phyloP scores from a whole-genome alignment of 1,284 basidiomycete genomes.

The Ganoderma boninense region DNA sequence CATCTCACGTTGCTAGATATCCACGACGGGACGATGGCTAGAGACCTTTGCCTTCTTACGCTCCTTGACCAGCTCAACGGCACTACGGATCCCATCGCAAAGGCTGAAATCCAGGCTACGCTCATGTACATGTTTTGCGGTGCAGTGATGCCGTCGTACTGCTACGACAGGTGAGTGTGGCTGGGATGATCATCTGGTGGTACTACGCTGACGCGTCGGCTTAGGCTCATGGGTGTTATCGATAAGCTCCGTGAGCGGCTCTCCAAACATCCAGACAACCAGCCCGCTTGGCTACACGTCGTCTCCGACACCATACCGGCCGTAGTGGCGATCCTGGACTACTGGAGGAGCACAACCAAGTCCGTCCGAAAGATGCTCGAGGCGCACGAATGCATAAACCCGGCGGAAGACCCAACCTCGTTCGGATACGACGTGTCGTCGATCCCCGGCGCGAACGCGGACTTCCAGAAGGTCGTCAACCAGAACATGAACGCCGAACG shows the following conservation, averaged over 20 bases:
- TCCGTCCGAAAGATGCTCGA: conserved; percentile 15
- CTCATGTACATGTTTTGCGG: conserved; percentile 23
- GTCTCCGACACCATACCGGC: not conserved
- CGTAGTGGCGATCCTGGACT: conserved; percentile 14
- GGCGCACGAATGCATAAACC: not conserved
- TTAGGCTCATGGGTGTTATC: not conserved
- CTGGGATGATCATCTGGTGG: not conserved
- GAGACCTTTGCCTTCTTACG: conserved; percentile 30
- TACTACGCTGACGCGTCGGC: not conserved
- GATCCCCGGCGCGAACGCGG: not conserved
- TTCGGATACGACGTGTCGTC: not conserved
- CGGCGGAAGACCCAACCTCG: not conserved
- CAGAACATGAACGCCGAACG: conserved; percentile 14
- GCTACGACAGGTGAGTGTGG: conserved; percentile 13
- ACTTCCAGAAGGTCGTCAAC: not conserved
- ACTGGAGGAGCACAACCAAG: conserved; percentile 18
- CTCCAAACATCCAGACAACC: not conserved
- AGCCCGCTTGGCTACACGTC: not conserved
- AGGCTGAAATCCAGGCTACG: conserved; percentile 17
- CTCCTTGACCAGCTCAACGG: conserved; percentile 34
- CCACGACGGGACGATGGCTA: conserved; percentile 35
- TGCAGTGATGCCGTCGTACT: conserved; percentile 19
- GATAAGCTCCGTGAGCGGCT: not conserved
- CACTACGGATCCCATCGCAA: not conserved
- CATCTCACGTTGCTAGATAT: conserved; percentile 38